A percentile compares a stretch with the other conserved stretches of the same genome.
phyloP scores from a whole-genome alignment of 2,329 filamentous ascomycete species.

The Alternaria sp. region DNA sequence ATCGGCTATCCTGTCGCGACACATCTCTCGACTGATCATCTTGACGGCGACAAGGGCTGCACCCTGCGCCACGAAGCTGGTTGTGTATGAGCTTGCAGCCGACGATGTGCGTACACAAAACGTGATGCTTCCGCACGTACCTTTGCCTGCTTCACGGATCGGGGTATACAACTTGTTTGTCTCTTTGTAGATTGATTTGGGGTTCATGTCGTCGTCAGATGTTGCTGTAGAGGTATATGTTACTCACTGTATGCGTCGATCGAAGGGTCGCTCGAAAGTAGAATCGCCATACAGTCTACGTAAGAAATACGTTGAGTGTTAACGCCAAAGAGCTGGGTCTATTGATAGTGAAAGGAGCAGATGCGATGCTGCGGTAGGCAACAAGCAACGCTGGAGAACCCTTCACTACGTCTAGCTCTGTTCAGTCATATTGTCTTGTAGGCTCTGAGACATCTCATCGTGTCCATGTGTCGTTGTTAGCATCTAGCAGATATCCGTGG shows the following conservation, averaged over 20 bases:
- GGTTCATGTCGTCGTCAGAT: background rate
- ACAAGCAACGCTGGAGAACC: background rate
- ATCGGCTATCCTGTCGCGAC: background rate
- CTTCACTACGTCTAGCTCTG: background rate
- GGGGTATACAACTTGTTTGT: background rate
- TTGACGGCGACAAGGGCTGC: background rate
- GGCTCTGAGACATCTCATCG: background rate
- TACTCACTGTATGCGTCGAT: background rate
- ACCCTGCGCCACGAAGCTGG: background rate
- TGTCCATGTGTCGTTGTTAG: background rate
- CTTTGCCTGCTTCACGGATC: background rate
- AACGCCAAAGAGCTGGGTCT: background rate
- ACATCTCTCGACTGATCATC: background rate
- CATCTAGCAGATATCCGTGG: background rate
- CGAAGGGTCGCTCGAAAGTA: background rate
- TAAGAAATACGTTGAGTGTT: background rate
- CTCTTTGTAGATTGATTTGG: background rate
- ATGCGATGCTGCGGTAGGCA: background rate
- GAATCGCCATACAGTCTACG: background rate
- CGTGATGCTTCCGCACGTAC: background rate
- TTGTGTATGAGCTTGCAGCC: background rate
- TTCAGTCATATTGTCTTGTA: background rate
- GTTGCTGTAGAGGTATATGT: too few relatives aligned
- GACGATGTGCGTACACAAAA: background rate
- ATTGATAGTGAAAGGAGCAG: background rate